Evolutionary conservation across 768 basidiomycete species (phyloP), one percentile per base, ranked within the genome.

Genomic region (Antrodiella citrinella): DNA sequence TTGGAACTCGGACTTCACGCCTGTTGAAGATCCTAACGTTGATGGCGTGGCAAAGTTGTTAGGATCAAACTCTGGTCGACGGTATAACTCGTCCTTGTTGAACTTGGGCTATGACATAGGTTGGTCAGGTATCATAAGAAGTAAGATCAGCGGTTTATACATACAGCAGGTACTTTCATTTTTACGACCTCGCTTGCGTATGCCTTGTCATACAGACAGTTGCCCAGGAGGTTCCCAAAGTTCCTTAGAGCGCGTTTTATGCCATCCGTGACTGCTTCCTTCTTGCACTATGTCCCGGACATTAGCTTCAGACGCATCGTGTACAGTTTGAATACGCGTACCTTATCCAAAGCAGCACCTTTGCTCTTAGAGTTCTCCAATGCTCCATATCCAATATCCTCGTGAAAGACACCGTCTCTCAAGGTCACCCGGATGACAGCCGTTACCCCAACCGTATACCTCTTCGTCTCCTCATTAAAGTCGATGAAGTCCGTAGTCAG

Each of bases 221-320:
- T 95, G 1, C 96, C 96, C 13, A 98, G 73, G 2, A 98, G 71
- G 63, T 94, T 96, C 38, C 96, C 96, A 62, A 98, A 99, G 55
- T 82, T 91, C 21, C 91, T 76, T 7, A 99, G 74, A 1, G 92
- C 81, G 25, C 95, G 83, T 67, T 99, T 99, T 48, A 95, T 70
- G 0, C 77, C 95, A 57, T 99, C 96, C 0, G 96, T 99, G 0
- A 97, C 85, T 1, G 96, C 94, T 64, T 98, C 96, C 59, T 99
- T 99, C 75, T 97, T 97, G 63, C 90, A 92, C 96, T 99, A 58
- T 13, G 52, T n/a, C n/a, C n/a, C n/a, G n/a, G n/a, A n/a, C n/a
- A n/a, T n/a, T n/a, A n/a, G n/a, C n/a, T n/a, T 24, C 13, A 4
- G 9, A 26, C n/a, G 20, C 38, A 21, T 42, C 5, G 12, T n/a